These are phyloP conservation scores for Pterocarpus macrocarpus DNA, from an alignment of 306 rosid species.

Conservation along the genomic window DNA sequence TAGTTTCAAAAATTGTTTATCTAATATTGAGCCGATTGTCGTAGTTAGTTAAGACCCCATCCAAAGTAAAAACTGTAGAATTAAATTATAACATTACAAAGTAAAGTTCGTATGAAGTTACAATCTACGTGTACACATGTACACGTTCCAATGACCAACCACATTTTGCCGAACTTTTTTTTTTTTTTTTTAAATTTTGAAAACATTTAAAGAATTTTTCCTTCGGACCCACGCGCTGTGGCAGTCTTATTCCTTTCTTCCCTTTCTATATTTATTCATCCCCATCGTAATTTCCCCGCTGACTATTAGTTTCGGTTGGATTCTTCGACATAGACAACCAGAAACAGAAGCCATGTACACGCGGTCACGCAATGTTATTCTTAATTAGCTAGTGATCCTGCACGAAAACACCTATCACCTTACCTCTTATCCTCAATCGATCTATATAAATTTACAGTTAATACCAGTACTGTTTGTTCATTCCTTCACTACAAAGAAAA, in stretches of 20 bases:
- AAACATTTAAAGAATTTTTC: neutral
- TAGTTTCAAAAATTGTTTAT: too few relatives aligned
- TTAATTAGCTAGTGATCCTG: neutral
- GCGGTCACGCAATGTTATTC: slow-evolving; percentile 33
- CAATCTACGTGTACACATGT: too few relatives aligned
- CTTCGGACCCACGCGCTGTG: neutral
- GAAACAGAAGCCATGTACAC: neutral
- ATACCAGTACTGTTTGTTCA: neutral
- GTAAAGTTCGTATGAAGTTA: too few relatives aligned
- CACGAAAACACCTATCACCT: neutral
- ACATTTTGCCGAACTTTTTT: too few relatives aligned
- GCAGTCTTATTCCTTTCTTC: neutral
- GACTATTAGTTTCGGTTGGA: neutral
- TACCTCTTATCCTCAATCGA: neutral
- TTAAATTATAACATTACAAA: too few relatives aligned
- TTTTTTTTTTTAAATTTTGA: too few relatives aligned
- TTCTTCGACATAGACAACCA: slow-evolving; percentile 23
- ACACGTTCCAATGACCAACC: too few relatives aligned
- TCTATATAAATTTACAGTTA: neutral
- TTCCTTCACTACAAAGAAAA: slow-evolving; percentile 26
- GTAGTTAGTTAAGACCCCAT: too few relatives aligned
- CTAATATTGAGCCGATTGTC: too few relatives aligned
- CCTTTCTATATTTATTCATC: neutral
- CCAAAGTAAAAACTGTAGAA: too few relatives aligned
- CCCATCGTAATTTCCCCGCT: neutral